Base-by-base conservation (phyloP, 768 basidiomycete species). In the Ephemerocybe angulata region DNA sequence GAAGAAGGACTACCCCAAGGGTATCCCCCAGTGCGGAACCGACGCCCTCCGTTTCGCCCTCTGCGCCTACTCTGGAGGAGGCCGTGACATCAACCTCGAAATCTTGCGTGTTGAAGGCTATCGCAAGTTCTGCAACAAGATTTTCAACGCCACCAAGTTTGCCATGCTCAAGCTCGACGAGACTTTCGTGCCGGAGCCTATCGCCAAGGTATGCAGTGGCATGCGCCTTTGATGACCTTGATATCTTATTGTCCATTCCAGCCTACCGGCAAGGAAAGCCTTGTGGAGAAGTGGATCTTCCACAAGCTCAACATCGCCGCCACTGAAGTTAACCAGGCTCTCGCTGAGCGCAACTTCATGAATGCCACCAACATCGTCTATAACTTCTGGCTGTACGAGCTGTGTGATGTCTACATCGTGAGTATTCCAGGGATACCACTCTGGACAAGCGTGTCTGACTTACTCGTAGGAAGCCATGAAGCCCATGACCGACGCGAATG, bases 101-200 rank as follows among this genome's bases (percentile, higher is more conserved):
- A 94, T 99, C 61, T 72, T 93, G 58, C 87, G 94, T 50, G 93
- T 98, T 29, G 95, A 98, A 72, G 97, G 95, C 2, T 98, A 98
- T 71, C 86, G 97, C 71, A 98, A 98, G 72, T 99, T 99, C 78
- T 98, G 97, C 77, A 99, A 99, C 77, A 98, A 98, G 77, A 85
- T 98, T 25, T 98, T 96, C 81, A 99, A 99, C 66, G 97, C 97
- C 1, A 98, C 94, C 46, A 95, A 95, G 71, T 98, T 99, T 63
- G 96, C 95, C n/a, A 93, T 98, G 89, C 84, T 98, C 69, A 96
- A 96, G 74, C 77, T 99, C 29, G 94, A 93, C 54, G 84, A 84
- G 37, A 70, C 77, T 38, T 98, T 97, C 62, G 83, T 87, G 28
- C 93, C 96, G 15, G 76, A 83, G 56, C 73, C 84, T 1, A 74